phyloP scores from a whole-genome alignment of 768 basidiomycete species.

The Chalciporus pseudorubinellus region DNA sequence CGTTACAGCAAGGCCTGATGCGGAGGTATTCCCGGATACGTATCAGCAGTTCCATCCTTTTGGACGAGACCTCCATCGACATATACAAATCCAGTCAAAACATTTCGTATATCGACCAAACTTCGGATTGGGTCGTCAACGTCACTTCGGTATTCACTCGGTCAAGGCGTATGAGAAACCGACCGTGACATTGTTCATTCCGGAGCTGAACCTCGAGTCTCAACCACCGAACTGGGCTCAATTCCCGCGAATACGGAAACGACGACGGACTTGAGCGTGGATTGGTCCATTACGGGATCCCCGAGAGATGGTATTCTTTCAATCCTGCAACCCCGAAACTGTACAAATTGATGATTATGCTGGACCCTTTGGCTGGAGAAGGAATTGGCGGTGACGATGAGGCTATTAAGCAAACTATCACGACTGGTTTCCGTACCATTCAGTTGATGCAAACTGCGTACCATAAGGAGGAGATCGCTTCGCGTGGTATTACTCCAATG shows the following conservation, averaged over 20 bases:
- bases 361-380: constrained; percentile 28
- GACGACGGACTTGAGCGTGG: constrained; percentile 41
- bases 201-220: constrained; percentile 45
- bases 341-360: constrained; percentile 48
- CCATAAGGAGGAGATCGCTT: too few relatives aligned
- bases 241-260: constrained; percentile 22
- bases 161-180: constrained; percentile 35
- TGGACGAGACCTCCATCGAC: constrained; percentile 56
- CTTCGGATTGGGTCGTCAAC: constrained; percentile 55
- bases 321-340: constrained; percentile 55
- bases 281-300: constrained; percentile 46
- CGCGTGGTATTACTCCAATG: too few relatives aligned
- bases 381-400: constrained; percentile 10
- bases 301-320: constrained; percentile 53
- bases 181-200: constrained; percentile 42
- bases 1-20: constrained; percentile 47
- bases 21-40: constrained; percentile 41
- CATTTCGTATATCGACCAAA: constrained; percentile 41
- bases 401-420: too few relatives aligned
- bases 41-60: constrained; percentile 28
- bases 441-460: too few relatives aligned
- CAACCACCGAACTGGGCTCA: constrained; percentile 21
- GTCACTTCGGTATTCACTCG: constrained; percentile 51
- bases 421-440: too few relatives aligned
- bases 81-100: constrained; percentile 61